Evolutionary conservation across 805 yeast species (phyloP), one percentile per base, ranked within the genome.

Genomic region (Groenewaldozyma salmanticensis): DNA sequence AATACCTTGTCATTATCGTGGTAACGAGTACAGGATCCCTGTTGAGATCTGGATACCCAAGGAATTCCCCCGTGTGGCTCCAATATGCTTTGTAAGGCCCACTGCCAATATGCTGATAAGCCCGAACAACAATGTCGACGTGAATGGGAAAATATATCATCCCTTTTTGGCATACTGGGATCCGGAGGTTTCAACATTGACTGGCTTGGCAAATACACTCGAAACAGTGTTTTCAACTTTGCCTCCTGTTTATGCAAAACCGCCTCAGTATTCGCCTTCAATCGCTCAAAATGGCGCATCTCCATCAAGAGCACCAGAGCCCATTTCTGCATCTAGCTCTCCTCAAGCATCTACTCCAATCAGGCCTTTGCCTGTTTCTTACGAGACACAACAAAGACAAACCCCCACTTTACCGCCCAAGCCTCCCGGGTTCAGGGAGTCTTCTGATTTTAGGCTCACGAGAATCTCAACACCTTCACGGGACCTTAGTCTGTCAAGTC

Each of bases 31-130:
- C 47, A 59, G 63, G n/a, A 60, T 74, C 15, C 88, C 87, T 0
- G 52, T 86, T 9, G 77, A 76, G 40, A 58, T 87, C 3, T 86
- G 95, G 94, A 53, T 88, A 4, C 94, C 95, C 0, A 68, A 70
- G 21, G 65, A 67, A 19, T 87, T 82, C 49, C 95, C 96, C 0
- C 50, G 53, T n/a, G 65, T 62, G 2, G 69, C 79, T 1, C 96
- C 96, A 0, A 51, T 75, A n/a, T 70, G 76, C 0, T 81, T 67
- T 53, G 73, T 87, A 7, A 67, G 71, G 17, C 77, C 80, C 2
- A 69, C 76, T n/a, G 64, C 62, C 27, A 56, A 54, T 11, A 66
- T 67, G 61, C 55, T 66, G 27, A 56, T 80, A 15, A 66, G 66
- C 32, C 81, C 87, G 0, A 79, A 81, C 20, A 78, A 75, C 48